Evolutionary conservation across 163 green algal genomes (phyloP).

Genomic region (Coccomyxa subellipsoidea): DNA sequence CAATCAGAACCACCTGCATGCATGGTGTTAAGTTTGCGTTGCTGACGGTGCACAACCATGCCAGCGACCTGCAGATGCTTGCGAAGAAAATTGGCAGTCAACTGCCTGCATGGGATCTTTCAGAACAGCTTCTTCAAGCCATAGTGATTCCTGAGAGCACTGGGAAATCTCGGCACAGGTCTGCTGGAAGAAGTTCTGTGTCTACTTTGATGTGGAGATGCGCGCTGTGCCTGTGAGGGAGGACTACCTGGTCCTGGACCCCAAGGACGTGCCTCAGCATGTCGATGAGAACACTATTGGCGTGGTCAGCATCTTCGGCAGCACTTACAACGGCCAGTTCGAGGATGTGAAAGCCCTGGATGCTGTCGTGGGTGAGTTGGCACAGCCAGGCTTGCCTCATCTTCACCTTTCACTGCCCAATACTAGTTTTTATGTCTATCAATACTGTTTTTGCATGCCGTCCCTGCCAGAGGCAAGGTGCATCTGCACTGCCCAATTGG

Average conservation of each 20-base stretch:
- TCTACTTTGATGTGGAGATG: constrained; percentile 73
- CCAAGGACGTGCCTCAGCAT: constrained; percentile 24
- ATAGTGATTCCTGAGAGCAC: not conserved
- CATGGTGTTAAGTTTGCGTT: too few species aligned
- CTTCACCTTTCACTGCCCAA: too few species aligned
- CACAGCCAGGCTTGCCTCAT: too few species aligned
- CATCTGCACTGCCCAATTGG: too few species aligned
- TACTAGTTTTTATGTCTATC: too few species aligned
- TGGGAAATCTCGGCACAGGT: constrained; percentile 1
- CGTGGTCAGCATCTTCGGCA: constrained; percentile 47
- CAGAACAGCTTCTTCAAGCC: not conserved
- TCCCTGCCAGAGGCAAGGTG: too few species aligned
- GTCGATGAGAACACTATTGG: constrained; percentile 78
- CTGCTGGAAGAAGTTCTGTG: constrained; percentile 56
- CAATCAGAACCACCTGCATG: too few species aligned
- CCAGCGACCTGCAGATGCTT: not conserved
- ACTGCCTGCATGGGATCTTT: not conserved
- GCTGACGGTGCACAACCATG: too few species aligned
- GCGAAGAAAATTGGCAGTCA: not conserved
- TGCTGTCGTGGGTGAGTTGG: constrained; percentile 23
- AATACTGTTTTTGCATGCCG: too few species aligned
- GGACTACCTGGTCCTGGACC: constrained; percentile 32
- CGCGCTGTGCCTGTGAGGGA: constrained; percentile 48
- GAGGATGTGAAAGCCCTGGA: constrained; percentile 57
- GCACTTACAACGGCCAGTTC: constrained; percentile 72